Evolutionary conservation across 75 land plant species (phyloP), one percentile per base, ranked within the genome.

Genomic region (Sequoiadendron giganteum): DNA sequence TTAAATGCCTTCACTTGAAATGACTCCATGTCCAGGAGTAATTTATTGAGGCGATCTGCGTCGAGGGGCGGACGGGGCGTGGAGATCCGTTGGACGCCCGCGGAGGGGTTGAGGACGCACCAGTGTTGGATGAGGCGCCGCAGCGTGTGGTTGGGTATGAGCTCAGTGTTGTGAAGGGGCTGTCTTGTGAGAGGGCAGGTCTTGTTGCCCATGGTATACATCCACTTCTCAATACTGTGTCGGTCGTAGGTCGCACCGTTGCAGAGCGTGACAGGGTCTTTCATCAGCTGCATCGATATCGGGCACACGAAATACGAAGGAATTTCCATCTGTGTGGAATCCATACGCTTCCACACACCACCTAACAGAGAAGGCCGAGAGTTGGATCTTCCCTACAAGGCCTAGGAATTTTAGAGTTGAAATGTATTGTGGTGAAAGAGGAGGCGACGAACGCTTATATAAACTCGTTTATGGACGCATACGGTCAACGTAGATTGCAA

Each of bases 111-210:
- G 58, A 25, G 61, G 19, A 49, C 45, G 52, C 86, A 85, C 92
- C 90, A 91, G 1, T 83, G 48, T 25, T 65, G 65, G 30, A 93
- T 93, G 45, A 93, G 83, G 42, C 94, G 90, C 5, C 87, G 78
- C 61, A 93, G 92, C 19, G 91, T 93, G 90, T 86, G 91, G 55
- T 93, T 93, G 70, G 94, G 94, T 8, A 88, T 93, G 30, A 93
- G 85, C 3, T 93, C 90, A 87, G 86, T 70, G 49, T 43, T 88
- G 42, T 78, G 19, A 43, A 92, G 55, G 8, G 49, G 30, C 85
- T 92, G 93, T 90, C 87, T 93, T 30, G 95, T 94, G 11, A 89
- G 90, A 1, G 95, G 95, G 73, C 95, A 94, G 1, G 92, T 90
- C 3, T 84, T 42, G 49, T 94, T 89, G 85, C 89, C 90, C 39